Evolutionary conservation across 768 basidiomycete species (phyloP), one percentile per base, ranked within the genome.

Genomic region (Boletus subparvulus): DNA sequence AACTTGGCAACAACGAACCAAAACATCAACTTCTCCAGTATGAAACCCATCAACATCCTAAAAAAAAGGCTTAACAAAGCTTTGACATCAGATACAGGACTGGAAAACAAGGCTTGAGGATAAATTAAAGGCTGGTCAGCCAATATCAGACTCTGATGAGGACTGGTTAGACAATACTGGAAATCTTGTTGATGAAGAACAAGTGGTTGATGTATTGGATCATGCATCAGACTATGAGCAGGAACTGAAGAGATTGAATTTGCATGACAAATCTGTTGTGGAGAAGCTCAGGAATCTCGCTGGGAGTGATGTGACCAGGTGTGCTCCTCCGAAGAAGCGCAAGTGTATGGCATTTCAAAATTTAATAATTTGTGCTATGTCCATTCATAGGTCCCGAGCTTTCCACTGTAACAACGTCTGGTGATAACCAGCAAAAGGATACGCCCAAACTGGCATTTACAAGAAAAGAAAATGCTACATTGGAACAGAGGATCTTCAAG

Each of bases 401-500:
- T n/a, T n/a, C n/a, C 4, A 3, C 28, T 26, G 26, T 26, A 6
- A 9, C 4, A 5, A 6, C 28, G 7, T 4, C 28, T 6, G 7
- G 28, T 30, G 28, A 8, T 30, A 6, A 30, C 8, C n/a, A n/a
- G n/a, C 4, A 30, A 44, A 28, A 44, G 10, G 12, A 5, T 26
- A 5, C 26, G 5, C 43, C 13, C 2, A 19, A 13, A 17, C 26
- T 5, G 5, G 26, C 26, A 26, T 14, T 28, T 6, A 28, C 6
- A 21, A 55, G 40, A 47, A 58, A 63, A 12, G 53, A 54, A 37
- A 71, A 73, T n/a, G n/a, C n/a, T n/a, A n/a, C n/a, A n/a, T n/a
- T n/a, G n/a, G n/a, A n/a, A n/a, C n/a, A n/a, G n/a, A n/a, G n/a
- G n/a, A n/a, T n/a, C n/a, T n/a, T n/a, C n/a, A n/a, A n/a, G n/a